Evolutionary conservation across 1,284 basidiomycete species (phyloP), one percentile per base, ranked within the genome.

Genomic region (Cryptococcus wingfieldii): DNA sequence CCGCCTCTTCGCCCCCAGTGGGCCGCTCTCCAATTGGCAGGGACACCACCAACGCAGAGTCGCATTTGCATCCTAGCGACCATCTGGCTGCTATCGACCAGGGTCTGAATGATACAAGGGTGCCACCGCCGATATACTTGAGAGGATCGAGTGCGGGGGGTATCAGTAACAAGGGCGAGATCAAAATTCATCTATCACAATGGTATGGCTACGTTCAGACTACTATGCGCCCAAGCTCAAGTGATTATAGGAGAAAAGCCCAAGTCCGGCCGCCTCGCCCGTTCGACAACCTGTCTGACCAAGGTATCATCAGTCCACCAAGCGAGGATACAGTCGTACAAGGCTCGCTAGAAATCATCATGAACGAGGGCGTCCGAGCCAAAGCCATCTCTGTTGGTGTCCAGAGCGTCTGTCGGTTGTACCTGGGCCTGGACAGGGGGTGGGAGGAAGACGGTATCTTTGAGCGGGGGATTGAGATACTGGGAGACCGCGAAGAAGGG

Each of bases 381-480:
- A 64, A 69, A 50, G 65, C 68, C 2, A 75, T 77, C 53, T 62
- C 64, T 9, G 70, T 77, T 3, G 70, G 69, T n/a, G 64, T 75
- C 38, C 70, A 74, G 57, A 63, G 64, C 34, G 70, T 72, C 7
- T 66, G 64, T 38, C 59, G 58, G 25, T 25, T 75, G 41, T 55
- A 70, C 47, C 69, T 75, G 67, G 68, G 69, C 3, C 39, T 28
- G 2, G 12, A 47, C 13, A 54, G 72, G 18, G 67, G 65, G 1
- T 75, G 73, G 73, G 73, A 75, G 50, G 71, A 74, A 25, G 73
- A 75, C 49, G 73, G 71, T 19, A 65, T 75, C 19, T 74, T 75
- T 58, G 73, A 73, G 51, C 53, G 70, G 28, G 71, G 69, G 12
- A 69, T 75, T 2, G 70, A 73, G 56, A 58, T 75, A 9, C 49